Conservation (phyloP, 495 filamentous ascomycete genomes). For the Talaromyces trachyspermus region DNA sequence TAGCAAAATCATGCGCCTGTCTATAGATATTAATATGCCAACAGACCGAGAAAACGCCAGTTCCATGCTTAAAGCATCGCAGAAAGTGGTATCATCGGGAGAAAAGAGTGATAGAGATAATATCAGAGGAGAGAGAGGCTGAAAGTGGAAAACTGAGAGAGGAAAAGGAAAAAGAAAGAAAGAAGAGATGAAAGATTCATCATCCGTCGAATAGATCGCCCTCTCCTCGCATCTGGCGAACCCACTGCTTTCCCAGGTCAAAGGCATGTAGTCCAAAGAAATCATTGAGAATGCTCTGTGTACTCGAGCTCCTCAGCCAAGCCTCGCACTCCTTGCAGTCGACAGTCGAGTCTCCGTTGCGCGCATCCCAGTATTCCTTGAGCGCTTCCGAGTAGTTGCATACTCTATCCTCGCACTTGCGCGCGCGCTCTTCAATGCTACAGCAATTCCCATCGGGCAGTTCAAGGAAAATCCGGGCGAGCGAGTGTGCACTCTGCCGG, state of each 20-base stretch:
- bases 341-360: slow-evolving; percentile 18
- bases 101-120: too few relatives aligned
- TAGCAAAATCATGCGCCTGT: too few relatives aligned
- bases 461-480: slow-evolving; percentile 20
- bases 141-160: background rate
- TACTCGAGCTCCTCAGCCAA: slow-evolving; percentile 23
- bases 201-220: slow-evolving; percentile 7
- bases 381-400: slow-evolving; percentile 23
- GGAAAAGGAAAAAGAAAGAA: background rate
- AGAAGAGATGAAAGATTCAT: slow-evolving; percentile 1
- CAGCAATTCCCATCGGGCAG: slow-evolving; percentile 20
- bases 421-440: slow-evolving; percentile 14
- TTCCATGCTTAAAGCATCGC: background rate
- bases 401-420: slow-evolving; percentile 10
- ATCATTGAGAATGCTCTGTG: slow-evolving; percentile 23
- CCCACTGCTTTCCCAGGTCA: slow-evolving; percentile 18
- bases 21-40: background rate
- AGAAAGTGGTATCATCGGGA: slow-evolving; percentile 10
- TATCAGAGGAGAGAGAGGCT: background rate
- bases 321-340: slow-evolving; percentile 19
- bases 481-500: slow-evolving; percentile 18
- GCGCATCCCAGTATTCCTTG: slow-evolving; percentile 25
- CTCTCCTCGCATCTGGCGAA: slow-evolving; percentile 21
- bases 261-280: slow-evolving; percentile 18
- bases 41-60: background rate